Evolutionary conservation across 495 filamentous ascomycete genomes (phyloP).

Genomic region (Diplogelasinospora grovesii): DNA sequence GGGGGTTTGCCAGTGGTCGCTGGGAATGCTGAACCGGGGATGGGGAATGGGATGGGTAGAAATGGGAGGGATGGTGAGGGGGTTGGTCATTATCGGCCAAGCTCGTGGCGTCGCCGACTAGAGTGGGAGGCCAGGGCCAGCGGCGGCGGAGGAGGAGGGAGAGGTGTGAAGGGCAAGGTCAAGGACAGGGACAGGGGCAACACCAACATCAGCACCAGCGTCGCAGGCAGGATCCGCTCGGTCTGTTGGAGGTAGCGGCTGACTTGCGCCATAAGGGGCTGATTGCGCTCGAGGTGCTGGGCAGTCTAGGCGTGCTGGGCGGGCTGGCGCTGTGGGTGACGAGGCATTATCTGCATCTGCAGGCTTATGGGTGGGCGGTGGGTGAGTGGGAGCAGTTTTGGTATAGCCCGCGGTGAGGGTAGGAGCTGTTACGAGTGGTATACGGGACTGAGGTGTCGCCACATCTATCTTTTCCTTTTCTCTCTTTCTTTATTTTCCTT

Average conservation of each 20-base stretch:
- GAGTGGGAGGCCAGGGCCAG: neutral
- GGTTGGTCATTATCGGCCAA: no score
- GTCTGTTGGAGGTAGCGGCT: slow-evolving; percentile 62
- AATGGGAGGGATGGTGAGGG: slow-evolving; percentile 5
- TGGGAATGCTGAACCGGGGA: slow-evolving; percentile 6
- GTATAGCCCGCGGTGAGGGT: no score
- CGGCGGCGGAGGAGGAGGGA: no score
- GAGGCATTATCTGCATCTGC: slow-evolving; percentile 24
- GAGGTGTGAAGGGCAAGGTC: no score
- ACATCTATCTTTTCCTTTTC: no score
- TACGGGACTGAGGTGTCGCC: no score
- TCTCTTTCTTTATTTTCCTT: no score
- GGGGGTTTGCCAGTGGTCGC: slow-evolving; percentile 51
- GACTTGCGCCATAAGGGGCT: slow-evolving; percentile 58
- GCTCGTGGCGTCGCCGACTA: neutral
- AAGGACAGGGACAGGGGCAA: neutral
- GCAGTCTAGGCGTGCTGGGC: slow-evolving; percentile 64
- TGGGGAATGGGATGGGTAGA: slow-evolving; percentile 2
- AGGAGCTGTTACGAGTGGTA: no score
- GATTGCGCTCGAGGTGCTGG: slow-evolving; percentile 65
- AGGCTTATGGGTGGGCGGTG: slow-evolving; percentile 14
- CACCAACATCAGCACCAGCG: slow-evolving; percentile 2
- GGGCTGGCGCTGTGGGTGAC: slow-evolving; percentile 62
- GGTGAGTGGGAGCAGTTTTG: slow-evolving; percentile 24
- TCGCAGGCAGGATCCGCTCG: slow-evolving; percentile 72